phyloP scores from a whole-genome alignment of 768 basidiomycete species.

The Exsudoporus frostii region DNA sequence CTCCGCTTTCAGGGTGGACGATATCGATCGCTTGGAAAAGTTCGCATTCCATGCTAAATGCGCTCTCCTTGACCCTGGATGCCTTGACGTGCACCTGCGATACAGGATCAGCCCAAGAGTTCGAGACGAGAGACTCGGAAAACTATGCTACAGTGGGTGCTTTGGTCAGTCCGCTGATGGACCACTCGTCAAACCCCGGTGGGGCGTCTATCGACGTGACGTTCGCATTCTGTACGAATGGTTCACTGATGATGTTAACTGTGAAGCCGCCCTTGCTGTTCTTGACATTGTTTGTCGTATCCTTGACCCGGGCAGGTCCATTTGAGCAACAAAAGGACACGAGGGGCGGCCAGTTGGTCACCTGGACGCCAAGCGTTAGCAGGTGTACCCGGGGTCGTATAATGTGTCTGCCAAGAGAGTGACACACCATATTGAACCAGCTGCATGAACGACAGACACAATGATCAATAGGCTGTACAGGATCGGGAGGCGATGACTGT shows the following conservation, averaged over 20 bases:
- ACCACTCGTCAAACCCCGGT: conserved; percentile 38
- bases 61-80: conserved; percentile 43
- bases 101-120: not conserved
- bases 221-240: conserved; percentile 40
- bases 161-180: conserved; percentile 41
- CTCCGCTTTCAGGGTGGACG: conserved; percentile 30
- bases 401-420: not conserved
- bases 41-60: conserved; percentile 48
- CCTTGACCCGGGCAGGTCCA: conserved; percentile 30
- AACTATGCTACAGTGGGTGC: conserved; percentile 15
- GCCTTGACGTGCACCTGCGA: conserved; percentile 38
- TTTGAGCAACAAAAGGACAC: conserved; percentile 35
- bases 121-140: not conserved
- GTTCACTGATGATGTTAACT: conserved; percentile 57
- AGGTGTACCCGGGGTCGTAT: not conserved
- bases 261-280: conserved; percentile 46
- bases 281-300: conserved; percentile 47
- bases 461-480: not conserved
- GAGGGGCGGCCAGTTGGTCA: conserved; percentile 26
- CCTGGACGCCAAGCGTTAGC: conserved; percentile 7
- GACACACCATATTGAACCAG: conserved; percentile 29
- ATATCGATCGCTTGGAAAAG: conserved; percentile 33
- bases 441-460: conserved; percentile 4
- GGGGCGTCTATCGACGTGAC: conserved; percentile 38
- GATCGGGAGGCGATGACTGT: not conserved